Evolutionary conservation across 2,329 filamentous ascomycete species (phyloP).

Genomic region (Alternaria brassicicola): DNA sequence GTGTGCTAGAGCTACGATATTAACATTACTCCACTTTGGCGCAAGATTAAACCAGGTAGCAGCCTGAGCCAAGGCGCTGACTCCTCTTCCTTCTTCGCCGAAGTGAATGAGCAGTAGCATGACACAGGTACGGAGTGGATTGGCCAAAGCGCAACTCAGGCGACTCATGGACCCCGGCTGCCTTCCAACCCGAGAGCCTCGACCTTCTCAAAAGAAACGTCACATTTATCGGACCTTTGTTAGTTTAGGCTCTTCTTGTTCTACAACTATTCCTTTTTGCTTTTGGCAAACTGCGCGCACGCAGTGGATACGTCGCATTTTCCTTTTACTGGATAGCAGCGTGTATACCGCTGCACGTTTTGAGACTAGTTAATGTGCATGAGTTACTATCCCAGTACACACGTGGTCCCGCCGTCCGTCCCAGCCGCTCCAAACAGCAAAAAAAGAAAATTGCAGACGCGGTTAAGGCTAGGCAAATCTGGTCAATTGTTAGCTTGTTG

Average conservation of each 20-base stretch:
- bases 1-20: not conserved
- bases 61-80: not conserved
- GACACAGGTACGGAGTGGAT: not conserved
- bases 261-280: not conserved
- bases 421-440: not conserved
- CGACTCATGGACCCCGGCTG: not conserved
- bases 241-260: no score
- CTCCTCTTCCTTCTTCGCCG: not conserved
- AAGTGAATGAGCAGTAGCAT: not conserved
- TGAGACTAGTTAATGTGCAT: not conserved
- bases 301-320: not conserved
- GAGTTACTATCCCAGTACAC: not conserved
- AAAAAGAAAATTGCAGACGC: not conserved
- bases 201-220: not conserved
- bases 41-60: not conserved
- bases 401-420: not conserved
- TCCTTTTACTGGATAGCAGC: not conserved
- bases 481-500: not conserved
- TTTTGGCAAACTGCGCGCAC: not conserved
- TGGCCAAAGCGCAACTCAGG: not conserved
- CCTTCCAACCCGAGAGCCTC: not conserved
- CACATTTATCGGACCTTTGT: not conserved
- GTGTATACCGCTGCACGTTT: not conserved
- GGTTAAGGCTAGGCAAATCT: not conserved
- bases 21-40: not conserved